phyloP scores from a whole-genome alignment of 495 filamentous ascomycete species.

The Penicillium simplicissimum region DNA sequence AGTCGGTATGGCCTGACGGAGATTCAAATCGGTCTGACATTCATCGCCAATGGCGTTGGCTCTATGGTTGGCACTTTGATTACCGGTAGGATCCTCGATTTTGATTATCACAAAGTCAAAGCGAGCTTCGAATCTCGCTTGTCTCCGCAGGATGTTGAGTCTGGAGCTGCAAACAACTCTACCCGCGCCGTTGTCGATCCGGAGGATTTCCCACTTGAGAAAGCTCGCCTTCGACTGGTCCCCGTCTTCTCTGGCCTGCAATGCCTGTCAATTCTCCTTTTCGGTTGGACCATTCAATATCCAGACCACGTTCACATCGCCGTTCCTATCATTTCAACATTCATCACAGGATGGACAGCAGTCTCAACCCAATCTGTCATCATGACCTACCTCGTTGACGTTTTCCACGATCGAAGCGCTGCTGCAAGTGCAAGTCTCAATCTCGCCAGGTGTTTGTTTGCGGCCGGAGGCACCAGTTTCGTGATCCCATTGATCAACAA shows the following conservation, averaged over 20 bases:
- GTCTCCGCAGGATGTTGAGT: background rate
- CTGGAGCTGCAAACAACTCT: background rate
- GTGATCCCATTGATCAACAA: conserved; percentile 62
- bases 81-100: conserved; percentile 36
- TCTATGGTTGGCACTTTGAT: conserved; percentile 51
- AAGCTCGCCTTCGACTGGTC: conserved; percentile 47
- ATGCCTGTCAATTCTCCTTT: conserved; percentile 47
- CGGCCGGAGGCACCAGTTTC: conserved; percentile 61
- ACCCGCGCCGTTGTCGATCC: background rate
- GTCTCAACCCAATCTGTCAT: conserved; percentile 48
- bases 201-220: conserved; percentile 48
- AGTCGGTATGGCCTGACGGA: conserved; percentile 43
- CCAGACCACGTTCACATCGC: conserved; percentile 45
- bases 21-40: conserved; percentile 51
- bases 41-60: conserved; percentile 52
- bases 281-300: conserved; percentile 60
- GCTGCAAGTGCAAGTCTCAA: conserved; percentile 70
- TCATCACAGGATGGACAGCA: conserved; percentile 58
- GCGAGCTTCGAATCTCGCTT: conserved; percentile 11
- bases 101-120: conserved; percentile 21
- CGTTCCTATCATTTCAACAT: conserved; percentile 56
- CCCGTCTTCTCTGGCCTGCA: conserved; percentile 43
- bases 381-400: conserved; percentile 56
- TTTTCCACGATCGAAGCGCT: conserved; percentile 58
- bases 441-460: conserved; percentile 63